Conservation (phyloP, 73 alveolate species). For the Paramecium primaurelia region DNA sequence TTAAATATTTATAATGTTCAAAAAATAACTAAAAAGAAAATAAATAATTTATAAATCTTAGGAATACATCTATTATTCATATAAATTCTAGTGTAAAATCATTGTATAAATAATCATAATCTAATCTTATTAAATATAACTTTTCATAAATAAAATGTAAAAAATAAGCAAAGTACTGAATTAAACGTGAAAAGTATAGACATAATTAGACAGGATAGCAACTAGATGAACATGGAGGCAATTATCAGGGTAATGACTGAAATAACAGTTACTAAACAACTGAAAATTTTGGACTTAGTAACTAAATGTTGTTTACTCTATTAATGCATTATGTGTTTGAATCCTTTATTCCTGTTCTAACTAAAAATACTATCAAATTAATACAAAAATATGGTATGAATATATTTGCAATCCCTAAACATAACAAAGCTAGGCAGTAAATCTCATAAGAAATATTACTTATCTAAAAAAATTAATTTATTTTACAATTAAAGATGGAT, state of each 20-base stretch:
- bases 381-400: not conserved
- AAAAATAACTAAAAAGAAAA: too few species aligned
- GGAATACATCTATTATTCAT: not conserved
- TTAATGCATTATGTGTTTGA: not conserved
- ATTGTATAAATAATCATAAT: not conserved
- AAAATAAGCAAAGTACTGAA: not conserved
- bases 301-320: constrained; percentile 28
- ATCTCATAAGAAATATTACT: not conserved
- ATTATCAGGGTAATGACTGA: not conserved
- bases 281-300: constrained; percentile 11
- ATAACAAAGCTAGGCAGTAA: not conserved
- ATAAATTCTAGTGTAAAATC: not conserved
- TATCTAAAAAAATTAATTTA: not conserved
- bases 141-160: not conserved
- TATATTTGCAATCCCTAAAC: not conserved
- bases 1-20: too few species aligned
- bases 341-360: not conserved
- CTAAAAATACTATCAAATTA: not conserved
- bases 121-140: not conserved
- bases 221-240: not conserved
- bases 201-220: constrained; percentile 1
- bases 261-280: not conserved
- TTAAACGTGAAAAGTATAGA: not conserved
- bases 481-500: constrained; percentile 17
- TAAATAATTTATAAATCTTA: not conserved